These are phyloP conservation scores for Chytriomyces hyalinus DNA, from an alignment of 192 early-diverging fungal species.

Conservation along the genomic window DNA sequence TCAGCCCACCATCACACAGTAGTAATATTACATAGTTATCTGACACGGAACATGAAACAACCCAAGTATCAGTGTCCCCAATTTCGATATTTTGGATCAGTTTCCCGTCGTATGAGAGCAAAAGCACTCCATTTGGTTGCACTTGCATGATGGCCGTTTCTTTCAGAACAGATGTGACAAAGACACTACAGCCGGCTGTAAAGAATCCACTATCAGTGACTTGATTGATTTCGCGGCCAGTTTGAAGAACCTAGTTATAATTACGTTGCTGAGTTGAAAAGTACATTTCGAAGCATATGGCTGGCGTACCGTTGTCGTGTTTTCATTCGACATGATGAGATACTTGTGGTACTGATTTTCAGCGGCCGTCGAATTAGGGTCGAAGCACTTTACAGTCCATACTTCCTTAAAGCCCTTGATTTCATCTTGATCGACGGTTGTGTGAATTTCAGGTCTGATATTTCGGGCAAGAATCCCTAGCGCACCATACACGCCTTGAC, in stretches of 20 bases:
- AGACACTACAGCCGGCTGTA: slow-evolving; percentile 76
- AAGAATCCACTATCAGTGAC: slow-evolving; percentile 78
- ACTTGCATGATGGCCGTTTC: slow-evolving; percentile 84
- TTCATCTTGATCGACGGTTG: slow-evolving; percentile 59
- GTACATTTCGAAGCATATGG: not conserved
- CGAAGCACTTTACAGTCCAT: slow-evolving; percentile 73
- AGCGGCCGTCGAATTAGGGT: slow-evolving; percentile 8
- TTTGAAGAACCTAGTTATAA: slow-evolving; percentile 68
- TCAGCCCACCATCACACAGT: slow-evolving; percentile 65
- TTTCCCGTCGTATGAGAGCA: slow-evolving; percentile 74
- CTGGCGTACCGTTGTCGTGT: slow-evolving; percentile 63
- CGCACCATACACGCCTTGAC: slow-evolving; percentile 61
- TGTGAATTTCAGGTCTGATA: slow-evolving; percentile 64
- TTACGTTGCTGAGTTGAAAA: not conserved
- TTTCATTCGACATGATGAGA: slow-evolving; percentile 70
- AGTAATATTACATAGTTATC: slow-evolving; percentile 84
- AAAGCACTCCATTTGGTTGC: slow-evolving; percentile 69
- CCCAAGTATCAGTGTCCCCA: slow-evolving; percentile 51
- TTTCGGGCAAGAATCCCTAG: slow-evolving; percentile 66
- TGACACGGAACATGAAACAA: slow-evolving; percentile 73
- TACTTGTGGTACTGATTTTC: slow-evolving; percentile 41
- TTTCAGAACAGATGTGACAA: slow-evolving; percentile 72
- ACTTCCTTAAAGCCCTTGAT: slow-evolving; percentile 63
- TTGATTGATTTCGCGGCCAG: slow-evolving; percentile 84
- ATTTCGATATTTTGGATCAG: slow-evolving; percentile 55